phyloP scores from a whole-genome alignment of 1,284 basidiomycete genomes.

The Psilocybe mexicana region DNA sequence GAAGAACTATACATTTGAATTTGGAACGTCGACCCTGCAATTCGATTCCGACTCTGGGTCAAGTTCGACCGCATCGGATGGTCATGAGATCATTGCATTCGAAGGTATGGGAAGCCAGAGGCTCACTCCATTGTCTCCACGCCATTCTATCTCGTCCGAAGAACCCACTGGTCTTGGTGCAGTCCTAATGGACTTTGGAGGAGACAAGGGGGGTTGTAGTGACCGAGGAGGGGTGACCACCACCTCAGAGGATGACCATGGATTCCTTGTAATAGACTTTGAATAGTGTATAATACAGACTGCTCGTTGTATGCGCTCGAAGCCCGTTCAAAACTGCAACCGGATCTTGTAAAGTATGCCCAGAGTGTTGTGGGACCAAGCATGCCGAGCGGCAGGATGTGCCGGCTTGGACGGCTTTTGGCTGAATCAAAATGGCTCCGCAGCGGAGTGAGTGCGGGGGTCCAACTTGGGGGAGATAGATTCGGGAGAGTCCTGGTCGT shows the following conservation, averaged over 20 bases:
- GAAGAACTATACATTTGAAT: neutral
- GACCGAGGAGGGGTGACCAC: neutral
- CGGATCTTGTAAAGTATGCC: neutral
- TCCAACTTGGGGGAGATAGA: conserved; percentile 26
- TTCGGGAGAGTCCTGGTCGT: conserved; percentile 17
- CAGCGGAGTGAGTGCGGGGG: conserved; percentile 29
- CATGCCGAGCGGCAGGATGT: neutral
- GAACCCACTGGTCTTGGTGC: neutral
- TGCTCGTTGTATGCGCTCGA: neutral
- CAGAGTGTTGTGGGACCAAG: neutral
- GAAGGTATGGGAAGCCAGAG: conserved; percentile 5
- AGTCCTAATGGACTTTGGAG: neutral
- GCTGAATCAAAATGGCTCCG: conserved; percentile 26
- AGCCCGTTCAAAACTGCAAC: neutral
- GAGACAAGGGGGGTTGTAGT: neutral
- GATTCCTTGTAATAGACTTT: conserved; percentile 13
- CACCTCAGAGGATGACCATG: neutral
- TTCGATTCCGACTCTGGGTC: conserved; percentile 12
- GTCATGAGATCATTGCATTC: conserved; percentile 20
- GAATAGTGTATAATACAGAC: conserved; percentile 3
- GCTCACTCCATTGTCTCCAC: neutral
- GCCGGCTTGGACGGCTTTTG: neutral
- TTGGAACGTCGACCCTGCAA: neutral
- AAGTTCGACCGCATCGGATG: conserved; percentile 3
- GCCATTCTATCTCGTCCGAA: conserved; percentile 5